phyloP scores from a whole-genome alignment of 1,139 yeast genomes.

The Geotrichum restrictum region DNA sequence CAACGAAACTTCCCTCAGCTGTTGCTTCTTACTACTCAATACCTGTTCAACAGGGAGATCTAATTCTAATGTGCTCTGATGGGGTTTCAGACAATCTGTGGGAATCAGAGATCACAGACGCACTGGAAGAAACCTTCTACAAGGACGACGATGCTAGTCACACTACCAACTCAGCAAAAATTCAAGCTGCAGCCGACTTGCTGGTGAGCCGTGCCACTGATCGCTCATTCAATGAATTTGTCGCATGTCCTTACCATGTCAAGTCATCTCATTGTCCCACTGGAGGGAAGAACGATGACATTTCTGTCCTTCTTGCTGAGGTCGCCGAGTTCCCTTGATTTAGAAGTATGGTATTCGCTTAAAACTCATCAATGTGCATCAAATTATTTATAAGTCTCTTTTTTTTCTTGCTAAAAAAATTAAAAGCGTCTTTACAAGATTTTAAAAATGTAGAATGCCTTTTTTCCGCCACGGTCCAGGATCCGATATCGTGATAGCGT shows the following conservation, averaged over 20 bases:
- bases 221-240: conserved; percentile 25
- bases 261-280: conserved; percentile 12
- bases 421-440: no score
- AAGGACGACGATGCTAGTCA: conserved; percentile 21
- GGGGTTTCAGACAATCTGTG: conserved; percentile 87
- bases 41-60: conserved; percentile 52
- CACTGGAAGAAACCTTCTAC: conserved; percentile 44
- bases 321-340: no score
- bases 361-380: no score
- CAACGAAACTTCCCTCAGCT: conserved; percentile 1
- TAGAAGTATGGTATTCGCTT: no score
- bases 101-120: conserved; percentile 56
- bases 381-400: no score
- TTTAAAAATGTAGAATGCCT: no score
- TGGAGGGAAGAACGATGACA: conserved; percentile 27
- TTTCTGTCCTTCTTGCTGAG: conserved; percentile 22
- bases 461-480: no score
- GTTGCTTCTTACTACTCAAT: not conserved
- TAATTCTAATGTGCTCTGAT: conserved; percentile 83
- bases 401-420: no score
- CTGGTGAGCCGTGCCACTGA: conserved; percentile 20
- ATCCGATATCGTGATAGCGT: no score
- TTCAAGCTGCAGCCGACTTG: not conserved
- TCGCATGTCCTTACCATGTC: conserved; percentile 25
- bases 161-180: not conserved